phyloP scores from a whole-genome alignment of 768 basidiomycete genomes.

The Suillus subalutaceus region DNA sequence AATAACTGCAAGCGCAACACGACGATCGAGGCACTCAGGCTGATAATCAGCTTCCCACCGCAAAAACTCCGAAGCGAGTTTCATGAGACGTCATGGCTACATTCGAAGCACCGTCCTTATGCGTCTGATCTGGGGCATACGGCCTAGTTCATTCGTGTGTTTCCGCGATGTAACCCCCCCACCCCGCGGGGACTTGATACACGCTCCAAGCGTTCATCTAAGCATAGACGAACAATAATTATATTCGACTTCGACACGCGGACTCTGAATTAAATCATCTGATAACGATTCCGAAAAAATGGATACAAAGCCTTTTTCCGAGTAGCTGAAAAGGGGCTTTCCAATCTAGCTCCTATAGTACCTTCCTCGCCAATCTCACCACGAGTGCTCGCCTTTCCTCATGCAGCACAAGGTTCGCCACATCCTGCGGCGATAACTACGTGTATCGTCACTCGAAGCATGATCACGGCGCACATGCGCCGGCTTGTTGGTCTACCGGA shows the following conservation, averaged over 20 bases:
- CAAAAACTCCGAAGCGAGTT: neutral
- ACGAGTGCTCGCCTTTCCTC: neutral
- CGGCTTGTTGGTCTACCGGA: neutral
- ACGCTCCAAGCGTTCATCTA: neutral
- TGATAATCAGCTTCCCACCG: neutral
- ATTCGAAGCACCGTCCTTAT: neutral
- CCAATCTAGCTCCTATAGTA: neutral
- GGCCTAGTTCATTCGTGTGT: neutral
- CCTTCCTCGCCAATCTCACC: neutral
- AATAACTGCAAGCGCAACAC: neutral
- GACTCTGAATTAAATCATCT: neutral
- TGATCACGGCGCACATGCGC: neutral
- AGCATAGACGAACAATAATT: neutral
- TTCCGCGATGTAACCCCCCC: neutral
- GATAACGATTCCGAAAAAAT: neutral
- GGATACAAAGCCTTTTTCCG: neutral
- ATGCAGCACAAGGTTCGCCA: neutral
- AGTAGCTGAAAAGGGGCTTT: neutral
- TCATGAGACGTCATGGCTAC: neutral
- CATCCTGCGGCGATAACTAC: neutral
- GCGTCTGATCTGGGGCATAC: neutral
- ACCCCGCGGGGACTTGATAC: neutral
- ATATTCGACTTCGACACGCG: neutral
- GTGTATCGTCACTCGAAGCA: neutral
- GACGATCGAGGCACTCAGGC: neutral